Percentiles rank a stretch among this genome's conserved stretches.
Evolutionary conservation across 208 protist genomes (phyloP).

Genomic region (Strigomonas culicis): DNA sequence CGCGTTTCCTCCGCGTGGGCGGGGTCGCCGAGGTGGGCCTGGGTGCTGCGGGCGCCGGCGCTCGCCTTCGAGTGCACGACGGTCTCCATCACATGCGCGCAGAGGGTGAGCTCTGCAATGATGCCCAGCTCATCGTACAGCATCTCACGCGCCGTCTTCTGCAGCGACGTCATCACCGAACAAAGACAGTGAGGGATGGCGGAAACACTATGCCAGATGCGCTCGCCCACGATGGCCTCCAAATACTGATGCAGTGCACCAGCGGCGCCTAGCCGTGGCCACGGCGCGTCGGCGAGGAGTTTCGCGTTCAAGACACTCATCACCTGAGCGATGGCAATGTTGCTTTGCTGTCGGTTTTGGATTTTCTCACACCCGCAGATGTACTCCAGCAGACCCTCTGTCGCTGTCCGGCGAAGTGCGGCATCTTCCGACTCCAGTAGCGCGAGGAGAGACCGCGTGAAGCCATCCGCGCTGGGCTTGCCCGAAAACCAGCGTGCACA

Average conservation of each 20-base stretch:
- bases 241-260: background rate
- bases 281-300: background rate
- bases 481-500: conserved; percentile 76
- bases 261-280: background rate
- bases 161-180: background rate
- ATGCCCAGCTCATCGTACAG: conserved; percentile 7
- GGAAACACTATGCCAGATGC: background rate
- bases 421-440: conserved; percentile 17
- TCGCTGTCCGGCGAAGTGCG: conserved; percentile 4
- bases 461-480: background rate
- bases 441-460: conserved; percentile 1
- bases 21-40: background rate
- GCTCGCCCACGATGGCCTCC: background rate
- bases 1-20: background rate
- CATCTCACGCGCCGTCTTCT: background rate
- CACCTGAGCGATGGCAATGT: background rate
- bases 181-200: background rate
- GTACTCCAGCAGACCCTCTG: conserved; percentile 14
- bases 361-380: background rate
- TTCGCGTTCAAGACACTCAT: background rate
- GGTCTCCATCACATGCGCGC: background rate
- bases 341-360: background rate
- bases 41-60: background rate
- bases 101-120: conserved; percentile 1
- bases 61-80: background rate